Evolutionary conservation across 78 protist genomes (phyloP).

Genomic region (Ministeria vibrans): DNA sequence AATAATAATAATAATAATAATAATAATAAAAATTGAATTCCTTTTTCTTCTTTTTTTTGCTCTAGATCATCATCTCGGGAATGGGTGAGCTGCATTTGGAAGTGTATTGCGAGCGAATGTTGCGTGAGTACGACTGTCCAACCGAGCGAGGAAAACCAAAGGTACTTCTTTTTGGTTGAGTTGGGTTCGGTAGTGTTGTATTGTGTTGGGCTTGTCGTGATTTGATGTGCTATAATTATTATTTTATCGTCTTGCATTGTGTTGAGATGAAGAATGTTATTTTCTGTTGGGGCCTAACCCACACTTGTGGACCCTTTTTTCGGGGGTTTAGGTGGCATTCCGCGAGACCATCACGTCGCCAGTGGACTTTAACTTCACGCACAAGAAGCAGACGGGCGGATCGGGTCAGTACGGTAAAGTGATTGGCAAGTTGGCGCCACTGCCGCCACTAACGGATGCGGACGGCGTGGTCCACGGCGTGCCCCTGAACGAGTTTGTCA

Average conservation of each 20-base stretch:
- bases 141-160: constrained; percentile 63
- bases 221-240: too few relatives aligned
- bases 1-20: too few relatives aligned
- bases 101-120: constrained; percentile 23
- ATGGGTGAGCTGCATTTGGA: constrained; percentile 97
- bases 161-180: constrained; percentile 17
- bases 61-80: constrained; percentile 51
- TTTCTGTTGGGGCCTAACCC: too few relatives aligned
- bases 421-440: constrained; percentile 73
- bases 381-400: constrained; percentile 95
- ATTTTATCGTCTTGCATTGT: too few relatives aligned
- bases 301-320: too few relatives aligned
- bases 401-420: constrained; percentile 90
- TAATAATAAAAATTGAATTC: neutral
- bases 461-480: neutral
- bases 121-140: constrained; percentile 37
- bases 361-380: constrained; percentile 57
- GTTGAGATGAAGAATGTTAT: too few relatives aligned
- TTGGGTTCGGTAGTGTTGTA: neutral
- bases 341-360: constrained; percentile 68
- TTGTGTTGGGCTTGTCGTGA: neutral
- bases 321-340: too few relatives aligned
- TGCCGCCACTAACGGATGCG: too few relatives aligned
- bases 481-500: constrained; percentile 47
- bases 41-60: neutral